These are phyloP conservation scores for Usnea hakonensis DNA, from an alignment of 495 filamentous ascomycete species.

Conservation along the genomic window DNA sequence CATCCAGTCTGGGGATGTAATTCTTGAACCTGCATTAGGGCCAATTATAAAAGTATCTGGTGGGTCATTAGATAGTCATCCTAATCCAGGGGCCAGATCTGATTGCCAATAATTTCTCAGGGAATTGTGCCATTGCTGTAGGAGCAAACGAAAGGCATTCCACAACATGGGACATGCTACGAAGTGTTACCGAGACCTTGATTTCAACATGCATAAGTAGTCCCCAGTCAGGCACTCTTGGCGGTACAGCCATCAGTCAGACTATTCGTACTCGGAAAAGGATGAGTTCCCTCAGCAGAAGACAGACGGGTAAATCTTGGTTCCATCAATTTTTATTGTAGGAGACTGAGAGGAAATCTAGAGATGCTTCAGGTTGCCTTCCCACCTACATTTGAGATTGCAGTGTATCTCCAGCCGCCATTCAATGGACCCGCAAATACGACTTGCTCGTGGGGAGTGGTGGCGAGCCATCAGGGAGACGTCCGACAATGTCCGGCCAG, in stretches of 20 bases:
- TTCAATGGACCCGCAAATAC: conserved; percentile 1
- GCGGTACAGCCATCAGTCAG: conserved; percentile 2
- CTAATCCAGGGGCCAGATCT: neutral
- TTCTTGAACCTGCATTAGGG: neutral
- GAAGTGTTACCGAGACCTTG: conserved; percentile 1
- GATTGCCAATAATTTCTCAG: neutral
- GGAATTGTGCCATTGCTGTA: conserved; percentile 10
- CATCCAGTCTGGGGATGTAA: neutral
- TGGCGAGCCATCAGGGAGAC: conserved; percentile 5
- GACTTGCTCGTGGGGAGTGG: conserved; percentile 7
- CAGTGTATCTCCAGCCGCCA: conserved; percentile 5
- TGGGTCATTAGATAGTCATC: neutral
- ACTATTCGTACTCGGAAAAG: neutral
- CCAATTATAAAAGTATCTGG: neutral
- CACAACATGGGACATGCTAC: conserved; percentile 9
- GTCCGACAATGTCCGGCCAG: conserved; percentile 2
- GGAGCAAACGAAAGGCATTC: conserved; percentile 1
- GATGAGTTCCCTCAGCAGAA: neutral
- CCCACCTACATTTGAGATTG: neutral
- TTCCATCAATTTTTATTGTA: neutral
- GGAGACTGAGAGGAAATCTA: neutral
- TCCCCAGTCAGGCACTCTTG: neutral
- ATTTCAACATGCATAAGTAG: conserved; percentile 2
- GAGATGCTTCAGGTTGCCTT: neutral
- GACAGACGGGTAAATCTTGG: neutral